Conservation (phyloP, 768 basidiomycete species). For the Kondoa subrosea region DNA sequence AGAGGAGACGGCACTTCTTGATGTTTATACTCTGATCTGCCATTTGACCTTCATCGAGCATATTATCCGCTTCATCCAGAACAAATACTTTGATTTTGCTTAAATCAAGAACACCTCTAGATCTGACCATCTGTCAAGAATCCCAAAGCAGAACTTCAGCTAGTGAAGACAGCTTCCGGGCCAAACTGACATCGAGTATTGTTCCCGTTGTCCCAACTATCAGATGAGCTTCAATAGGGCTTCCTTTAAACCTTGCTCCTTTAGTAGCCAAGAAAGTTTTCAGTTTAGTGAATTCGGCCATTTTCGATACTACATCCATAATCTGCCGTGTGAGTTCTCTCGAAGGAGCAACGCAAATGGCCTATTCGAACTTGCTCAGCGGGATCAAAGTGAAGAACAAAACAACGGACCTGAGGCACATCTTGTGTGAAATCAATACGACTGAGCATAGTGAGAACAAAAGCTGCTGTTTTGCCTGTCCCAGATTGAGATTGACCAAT, state of each 20-base stretch:
- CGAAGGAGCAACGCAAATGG: conserved; percentile 91
- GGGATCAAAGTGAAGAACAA: background rate
- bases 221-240: conserved; percentile 60
- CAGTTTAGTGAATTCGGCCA: conserved; percentile 87
- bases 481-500: conserved; percentile 99
- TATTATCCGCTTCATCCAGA: conserved; percentile 95
- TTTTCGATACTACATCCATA: conserved; percentile 77
- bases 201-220: conserved; percentile 95
- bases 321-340: conserved; percentile 95
- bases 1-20: conserved; percentile 54
- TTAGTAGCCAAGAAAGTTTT: conserved; percentile 94
- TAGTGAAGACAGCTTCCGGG: background rate
- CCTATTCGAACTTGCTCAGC: conserved; percentile 38
- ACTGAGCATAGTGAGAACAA: conserved; percentile 91
- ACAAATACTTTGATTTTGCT: conserved; percentile 77
- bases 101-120: conserved; percentile 42
- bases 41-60: conserved; percentile 75
- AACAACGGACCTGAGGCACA: conserved; percentile 54
- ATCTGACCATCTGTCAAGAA: conserved; percentile 24
- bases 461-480: conserved; percentile 97
- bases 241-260: conserved; percentile 20
- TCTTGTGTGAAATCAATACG: conserved; percentile 68
- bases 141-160: background rate
- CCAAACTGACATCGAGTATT: conserved; percentile 66
- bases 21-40: conserved; percentile 85